Evolutionary conservation across 169 alveolate species (phyloP).

Genomic region (Amoebophrya sp.): DNA sequence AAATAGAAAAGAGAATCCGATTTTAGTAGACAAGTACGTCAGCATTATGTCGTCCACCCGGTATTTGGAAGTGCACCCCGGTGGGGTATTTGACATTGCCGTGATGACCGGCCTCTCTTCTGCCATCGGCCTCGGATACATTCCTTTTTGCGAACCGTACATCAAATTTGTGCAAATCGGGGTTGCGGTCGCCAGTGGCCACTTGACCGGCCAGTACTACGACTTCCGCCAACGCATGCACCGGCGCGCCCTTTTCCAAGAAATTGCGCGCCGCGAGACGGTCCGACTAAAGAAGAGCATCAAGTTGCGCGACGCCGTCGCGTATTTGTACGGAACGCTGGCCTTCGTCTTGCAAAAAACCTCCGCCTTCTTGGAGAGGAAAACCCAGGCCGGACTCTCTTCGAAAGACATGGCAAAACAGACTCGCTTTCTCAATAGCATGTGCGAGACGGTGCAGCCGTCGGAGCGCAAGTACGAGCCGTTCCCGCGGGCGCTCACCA

Average conservation of each 20-base stretch:
- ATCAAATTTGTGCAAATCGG: neutral
- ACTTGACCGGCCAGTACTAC: neutral
- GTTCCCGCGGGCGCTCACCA: neutral
- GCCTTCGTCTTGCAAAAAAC: neutral
- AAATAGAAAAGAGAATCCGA: too few species aligned
- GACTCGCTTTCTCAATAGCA: neutral
- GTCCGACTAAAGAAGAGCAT: neutral
- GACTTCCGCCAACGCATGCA: neutral
- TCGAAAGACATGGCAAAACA: neutral
- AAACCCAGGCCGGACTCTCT: neutral
- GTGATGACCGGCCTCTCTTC: neutral
- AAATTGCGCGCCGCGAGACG: neutral
- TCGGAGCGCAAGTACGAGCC: neutral
- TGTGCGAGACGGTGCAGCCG: neutral
- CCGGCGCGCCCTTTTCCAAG: neutral
- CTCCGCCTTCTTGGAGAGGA: neutral
- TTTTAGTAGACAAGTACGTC: too few species aligned
- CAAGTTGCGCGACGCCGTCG: neutral
- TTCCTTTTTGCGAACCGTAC: neutral
- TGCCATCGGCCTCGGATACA: neutral
- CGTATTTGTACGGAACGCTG: neutral
- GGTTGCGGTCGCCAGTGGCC: neutral
- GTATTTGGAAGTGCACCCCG: neutral
- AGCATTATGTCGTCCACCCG: neutral
- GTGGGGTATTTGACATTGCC: neutral